Evolutionary conservation across 805 yeast genomes (phyloP).

Genomic region (Maudiozyma bulderi): DNA sequence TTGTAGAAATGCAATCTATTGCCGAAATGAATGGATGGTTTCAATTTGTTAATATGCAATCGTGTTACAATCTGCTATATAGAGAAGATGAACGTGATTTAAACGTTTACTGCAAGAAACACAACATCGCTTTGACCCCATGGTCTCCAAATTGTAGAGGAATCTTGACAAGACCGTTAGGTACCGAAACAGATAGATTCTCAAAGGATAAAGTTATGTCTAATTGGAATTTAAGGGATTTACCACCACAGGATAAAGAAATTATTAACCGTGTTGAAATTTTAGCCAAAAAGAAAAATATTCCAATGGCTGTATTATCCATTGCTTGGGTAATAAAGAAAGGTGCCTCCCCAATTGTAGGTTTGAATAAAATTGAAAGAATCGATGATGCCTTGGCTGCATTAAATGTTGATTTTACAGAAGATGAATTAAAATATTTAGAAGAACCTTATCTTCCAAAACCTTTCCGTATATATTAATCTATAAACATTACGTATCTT

Average conservation of each 20-base stretch:
- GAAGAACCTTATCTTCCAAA: constrained; percentile 30
- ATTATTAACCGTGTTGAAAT: constrained; percentile 45
- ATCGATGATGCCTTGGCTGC: constrained; percentile 43
- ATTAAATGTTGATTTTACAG: constrained; percentile 29
- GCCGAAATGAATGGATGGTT: constrained; percentile 36
- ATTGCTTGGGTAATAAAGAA: constrained; percentile 45
- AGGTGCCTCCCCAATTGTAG: constrained; percentile 46
- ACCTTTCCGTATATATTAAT: neutral
- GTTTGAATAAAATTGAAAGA: constrained; percentile 38
- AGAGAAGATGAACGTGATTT: constrained; percentile 60
- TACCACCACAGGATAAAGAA: constrained; percentile 8
- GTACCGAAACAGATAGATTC: constrained; percentile 7
- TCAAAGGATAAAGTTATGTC: constrained; percentile 31
- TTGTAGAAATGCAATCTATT: constrained; percentile 42
- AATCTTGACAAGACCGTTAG: constrained; percentile 39
- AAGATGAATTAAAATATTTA: constrained; percentile 9
- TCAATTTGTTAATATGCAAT: constrained; percentile 50
- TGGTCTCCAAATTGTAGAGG: constrained; percentile 55
- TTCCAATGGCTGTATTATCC: constrained; percentile 46
- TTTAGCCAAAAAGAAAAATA: constrained; percentile 37
- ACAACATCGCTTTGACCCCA: constrained; percentile 47
- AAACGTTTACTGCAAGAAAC: constrained; percentile 42
- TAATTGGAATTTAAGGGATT: constrained; percentile 38
- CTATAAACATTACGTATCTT: neutral
- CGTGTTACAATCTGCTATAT: constrained; percentile 43